Evolutionary conservation across 768 basidiomycete genomes (phyloP).

Genomic region (Austroboletus festivus): DNA sequence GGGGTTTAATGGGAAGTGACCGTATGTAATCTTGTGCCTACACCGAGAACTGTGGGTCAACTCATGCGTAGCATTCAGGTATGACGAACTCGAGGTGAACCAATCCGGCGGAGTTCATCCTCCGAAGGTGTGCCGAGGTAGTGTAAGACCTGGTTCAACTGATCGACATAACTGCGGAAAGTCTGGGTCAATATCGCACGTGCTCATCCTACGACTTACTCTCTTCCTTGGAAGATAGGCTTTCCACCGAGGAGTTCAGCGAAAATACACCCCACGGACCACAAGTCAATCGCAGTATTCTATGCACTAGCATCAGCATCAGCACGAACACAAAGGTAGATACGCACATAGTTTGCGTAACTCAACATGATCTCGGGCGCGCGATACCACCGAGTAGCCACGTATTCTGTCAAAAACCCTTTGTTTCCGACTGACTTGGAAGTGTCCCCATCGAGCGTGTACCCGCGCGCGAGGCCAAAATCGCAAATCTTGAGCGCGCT

Average conservation of each 20-base stretch:
- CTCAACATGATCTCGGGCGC: slow-evolving; percentile 99
- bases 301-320: slow-evolving; percentile 33
- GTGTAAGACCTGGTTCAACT: slow-evolving; percentile 96
- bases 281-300: slow-evolving; percentile 92
- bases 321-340: neutral
- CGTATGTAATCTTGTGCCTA: slow-evolving; percentile 98
- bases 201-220: slow-evolving; percentile 51
- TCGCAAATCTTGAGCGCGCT: slow-evolving; percentile 99
- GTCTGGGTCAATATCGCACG: slow-evolving; percentile 1
- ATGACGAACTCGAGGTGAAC: slow-evolving; percentile 78
- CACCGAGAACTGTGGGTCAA: slow-evolving; percentile 7
- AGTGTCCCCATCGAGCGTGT: slow-evolving; percentile 78
- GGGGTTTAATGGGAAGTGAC: slow-evolving; percentile 94
- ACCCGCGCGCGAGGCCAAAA: slow-evolving; percentile 94
- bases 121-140: slow-evolving; percentile 98
- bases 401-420: slow-evolving; percentile 99
- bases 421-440: slow-evolving; percentile 74
- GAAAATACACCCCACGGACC: slow-evolving; percentile 94
- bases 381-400: slow-evolving; percentile 98
- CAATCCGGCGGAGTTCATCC: slow-evolving; percentile 92
- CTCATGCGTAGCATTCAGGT: neutral
- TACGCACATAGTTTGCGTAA: slow-evolving; percentile 86
- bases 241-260: slow-evolving; percentile 92
- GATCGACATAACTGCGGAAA: slow-evolving; percentile 83
- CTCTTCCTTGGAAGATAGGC: slow-evolving; percentile 95